Percentiles rank a stretch among this genome's conserved stretches.
Conservation (phyloP, 768 basidiomycete genomes). For the Boletellus emodensis region DNA sequence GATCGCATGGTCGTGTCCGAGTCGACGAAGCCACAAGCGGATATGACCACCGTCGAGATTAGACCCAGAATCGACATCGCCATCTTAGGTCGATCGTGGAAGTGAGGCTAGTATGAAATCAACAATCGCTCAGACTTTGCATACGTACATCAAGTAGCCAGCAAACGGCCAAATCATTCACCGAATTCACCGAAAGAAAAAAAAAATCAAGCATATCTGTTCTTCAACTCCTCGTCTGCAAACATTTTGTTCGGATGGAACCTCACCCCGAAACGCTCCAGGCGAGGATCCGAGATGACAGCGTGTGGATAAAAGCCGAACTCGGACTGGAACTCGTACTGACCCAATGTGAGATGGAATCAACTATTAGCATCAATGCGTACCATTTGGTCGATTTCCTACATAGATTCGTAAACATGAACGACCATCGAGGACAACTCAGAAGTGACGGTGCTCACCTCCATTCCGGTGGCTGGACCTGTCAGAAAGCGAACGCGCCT, state of each 20-base stretch:
- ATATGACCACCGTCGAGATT: too few relatives aligned
- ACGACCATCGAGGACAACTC: neutral
- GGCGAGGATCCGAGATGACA: slow-evolving; percentile 24
- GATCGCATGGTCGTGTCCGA: too few relatives aligned
- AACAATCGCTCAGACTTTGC: neutral
- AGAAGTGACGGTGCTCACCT: slow-evolving; percentile 8
- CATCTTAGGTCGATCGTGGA: too few relatives aligned
- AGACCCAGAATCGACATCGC: too few relatives aligned
- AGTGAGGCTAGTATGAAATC: too few relatives aligned
- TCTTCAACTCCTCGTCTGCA: slow-evolving; percentile 19
- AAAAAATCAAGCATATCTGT: slow-evolving; percentile 10
- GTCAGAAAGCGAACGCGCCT: slow-evolving; percentile 26
- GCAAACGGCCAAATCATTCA: neutral
- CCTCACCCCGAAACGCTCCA: slow-evolving; percentile 25
- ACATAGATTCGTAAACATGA: neutral
- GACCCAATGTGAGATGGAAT: neutral
- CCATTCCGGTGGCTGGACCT: slow-evolving; percentile 10
- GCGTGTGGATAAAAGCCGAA: slow-evolving; percentile 19
- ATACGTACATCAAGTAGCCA: neutral
- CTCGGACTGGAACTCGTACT: slow-evolving; percentile 27
- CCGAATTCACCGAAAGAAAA: neutral
- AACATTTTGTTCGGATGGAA: slow-evolving; percentile 20
- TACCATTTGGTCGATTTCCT: slow-evolving; percentile 28
- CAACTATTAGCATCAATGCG: neutral
- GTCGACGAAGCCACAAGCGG: too few relatives aligned